phyloP scores from a whole-genome alignment of 441 rosid genomes.

The Populus trichocarpa region DNA sequence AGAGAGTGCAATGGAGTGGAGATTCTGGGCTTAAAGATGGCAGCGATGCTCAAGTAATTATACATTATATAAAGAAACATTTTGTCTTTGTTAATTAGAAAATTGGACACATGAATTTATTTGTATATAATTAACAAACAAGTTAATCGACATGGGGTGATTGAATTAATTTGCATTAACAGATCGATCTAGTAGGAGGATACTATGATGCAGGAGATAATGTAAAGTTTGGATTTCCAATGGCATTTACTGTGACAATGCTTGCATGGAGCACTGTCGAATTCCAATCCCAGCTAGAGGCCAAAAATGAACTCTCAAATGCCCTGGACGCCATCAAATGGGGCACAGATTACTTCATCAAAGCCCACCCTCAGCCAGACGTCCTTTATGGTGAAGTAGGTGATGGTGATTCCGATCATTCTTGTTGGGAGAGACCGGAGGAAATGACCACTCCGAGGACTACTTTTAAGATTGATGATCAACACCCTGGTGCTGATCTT shows the following conservation, averaged over 20 bases:
- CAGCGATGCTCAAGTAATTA: conserved; percentile 25
- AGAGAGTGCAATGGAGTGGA: conserved; percentile 50
- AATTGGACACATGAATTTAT: neutral
- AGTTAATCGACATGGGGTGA: too few species aligned
- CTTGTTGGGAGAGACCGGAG: neutral
- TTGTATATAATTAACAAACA: neutral
- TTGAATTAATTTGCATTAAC: neutral
- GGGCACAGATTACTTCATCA: conserved; percentile 59
- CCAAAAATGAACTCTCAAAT: conserved; percentile 43
- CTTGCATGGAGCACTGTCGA: conserved; percentile 70
- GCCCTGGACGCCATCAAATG: conserved; percentile 52
- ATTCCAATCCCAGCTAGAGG: conserved; percentile 47
- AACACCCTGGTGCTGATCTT: neutral
- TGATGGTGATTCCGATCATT: neutral
- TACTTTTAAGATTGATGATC: neutral
- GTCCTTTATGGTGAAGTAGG: conserved; percentile 69
- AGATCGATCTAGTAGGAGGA: conserved; percentile 59
- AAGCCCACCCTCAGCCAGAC: conserved; percentile 58
- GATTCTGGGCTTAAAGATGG: conserved; percentile 62
- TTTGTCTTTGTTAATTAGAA: neutral
- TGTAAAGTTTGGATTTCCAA: conserved; percentile 68
- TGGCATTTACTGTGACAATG: conserved; percentile 71
- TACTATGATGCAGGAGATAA: conserved; percentile 82
- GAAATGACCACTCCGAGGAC: neutral
- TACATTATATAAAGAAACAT: neutral